Conservation (phyloP, 2,329 filamentous ascomycete species). For the Diaporthe humulicola region DNA sequence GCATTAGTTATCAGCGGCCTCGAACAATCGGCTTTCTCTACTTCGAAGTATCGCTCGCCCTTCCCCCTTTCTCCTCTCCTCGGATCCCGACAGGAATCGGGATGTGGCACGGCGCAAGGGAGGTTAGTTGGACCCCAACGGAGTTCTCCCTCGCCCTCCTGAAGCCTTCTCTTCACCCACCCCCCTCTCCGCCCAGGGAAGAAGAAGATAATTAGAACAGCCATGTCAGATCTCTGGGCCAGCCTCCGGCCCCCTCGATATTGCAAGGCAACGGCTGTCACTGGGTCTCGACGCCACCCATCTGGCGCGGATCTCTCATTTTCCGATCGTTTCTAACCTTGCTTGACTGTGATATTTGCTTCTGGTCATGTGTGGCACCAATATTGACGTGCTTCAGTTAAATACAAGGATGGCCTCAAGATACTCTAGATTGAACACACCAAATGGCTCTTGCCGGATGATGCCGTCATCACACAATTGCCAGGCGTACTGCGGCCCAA, state of each 20-base stretch:
- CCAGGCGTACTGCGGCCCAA: neutral
- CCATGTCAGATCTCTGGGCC: slow-evolving; percentile 20
- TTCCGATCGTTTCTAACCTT: neutral
- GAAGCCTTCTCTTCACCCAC: neutral
- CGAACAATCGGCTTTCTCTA: neutral
- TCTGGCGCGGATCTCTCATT: neutral
- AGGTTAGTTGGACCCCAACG: slow-evolving; percentile 9
- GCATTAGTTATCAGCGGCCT: neutral
- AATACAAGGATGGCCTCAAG: neutral
- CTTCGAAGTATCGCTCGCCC: neutral
- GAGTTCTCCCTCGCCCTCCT: slow-evolving; percentile 18
- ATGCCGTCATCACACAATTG: neutral
- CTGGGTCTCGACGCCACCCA: slow-evolving; percentile 17
- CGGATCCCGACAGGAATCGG: slow-evolving; percentile 1
- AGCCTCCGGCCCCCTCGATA: slow-evolving; percentile 17
- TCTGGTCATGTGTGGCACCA: slow-evolving; percentile 22
- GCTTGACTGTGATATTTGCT: slow-evolving; percentile 12
- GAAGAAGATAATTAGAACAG: neutral
- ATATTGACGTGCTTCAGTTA: slow-evolving; percentile 6
- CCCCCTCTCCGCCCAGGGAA: neutral
- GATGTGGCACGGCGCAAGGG: slow-evolving; percentile 20
- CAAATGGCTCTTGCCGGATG: neutral
- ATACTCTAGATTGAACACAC: neutral
- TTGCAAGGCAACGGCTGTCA: slow-evolving; percentile 22
- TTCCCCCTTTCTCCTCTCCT: neutral